Evolutionary conservation across 441 rosid species (phyloP).

Genomic region (Metrosideros polymorpha): DNA sequence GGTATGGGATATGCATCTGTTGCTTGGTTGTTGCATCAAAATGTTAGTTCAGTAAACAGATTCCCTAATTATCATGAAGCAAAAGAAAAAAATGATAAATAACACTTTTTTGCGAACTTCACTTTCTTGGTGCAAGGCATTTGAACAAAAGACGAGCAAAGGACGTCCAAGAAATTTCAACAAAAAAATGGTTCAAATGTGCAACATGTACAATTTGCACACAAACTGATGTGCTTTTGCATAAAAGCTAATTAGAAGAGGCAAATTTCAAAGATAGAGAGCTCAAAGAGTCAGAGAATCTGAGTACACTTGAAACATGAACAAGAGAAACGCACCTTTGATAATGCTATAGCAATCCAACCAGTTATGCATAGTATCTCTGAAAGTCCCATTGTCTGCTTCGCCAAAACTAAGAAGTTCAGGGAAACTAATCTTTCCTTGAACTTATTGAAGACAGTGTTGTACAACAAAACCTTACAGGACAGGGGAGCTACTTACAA

Average conservation of each 20-base stretch:
- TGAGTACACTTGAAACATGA: not conserved
- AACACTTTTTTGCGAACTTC: not conserved
- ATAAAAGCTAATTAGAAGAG: not conserved
- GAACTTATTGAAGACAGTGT: not conserved
- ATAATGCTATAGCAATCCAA: constrained; percentile 44
- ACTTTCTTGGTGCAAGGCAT: not conserved
- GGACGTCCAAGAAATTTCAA: not conserved
- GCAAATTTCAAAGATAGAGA: not conserved
- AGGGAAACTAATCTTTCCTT: not conserved
- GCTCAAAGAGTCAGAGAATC: not conserved
- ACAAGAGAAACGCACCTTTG: constrained; percentile 28
- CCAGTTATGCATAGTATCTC: constrained; percentile 59
- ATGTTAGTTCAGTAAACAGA: no score
- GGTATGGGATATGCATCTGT: not conserved
- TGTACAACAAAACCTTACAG: not conserved
- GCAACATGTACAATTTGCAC: not conserved
- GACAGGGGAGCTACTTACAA: not conserved
- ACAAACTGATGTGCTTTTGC: not conserved
- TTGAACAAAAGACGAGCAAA: not conserved
- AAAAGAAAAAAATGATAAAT: not conserved
- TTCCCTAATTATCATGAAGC: not conserved
- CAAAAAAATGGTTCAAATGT: not conserved
- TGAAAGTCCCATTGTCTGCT: constrained; percentile 57
- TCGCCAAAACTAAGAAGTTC: not conserved
- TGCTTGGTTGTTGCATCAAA: not conserved